Evolutionary conservation across 805 yeast genomes (phyloP), one percentile per base, ranked within the genome.

Genomic region (Yamadazyma philogaea): DNA sequence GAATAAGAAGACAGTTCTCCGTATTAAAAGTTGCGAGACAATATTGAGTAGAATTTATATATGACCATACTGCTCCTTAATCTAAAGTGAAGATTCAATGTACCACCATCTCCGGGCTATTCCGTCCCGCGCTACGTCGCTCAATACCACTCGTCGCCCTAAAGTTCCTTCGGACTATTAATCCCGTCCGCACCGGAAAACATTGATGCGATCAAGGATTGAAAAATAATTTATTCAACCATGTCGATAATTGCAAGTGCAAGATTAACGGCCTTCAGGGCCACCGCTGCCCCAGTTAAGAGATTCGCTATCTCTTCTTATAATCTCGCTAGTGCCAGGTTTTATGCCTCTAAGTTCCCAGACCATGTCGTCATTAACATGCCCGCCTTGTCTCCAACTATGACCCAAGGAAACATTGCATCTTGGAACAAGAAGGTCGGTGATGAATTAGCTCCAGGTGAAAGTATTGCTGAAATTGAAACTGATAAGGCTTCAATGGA

Each of bases 371-470:
- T 93, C 59, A 88, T 93, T 56, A 84, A 83, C 63, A 93, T 93
- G 99, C 99, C 99, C 37, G 99, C 99, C 7, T 74, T 93, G 57
- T 91, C 98, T n/a, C 99, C 99, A 52, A 93, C 99, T 42, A 93
- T 93, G 99, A 86, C 96, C 48, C 91, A 87, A 61, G 99, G 99
- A 63, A 84, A 81, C 65, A 73, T 93, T 51, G 91, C 91, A 30
- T 74, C 79, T 46, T 93, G 99, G 99, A 77, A 81, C 62, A 93
- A 90, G 74, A 67, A 78, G 34, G 87, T 82, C 30, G 99, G 99
- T 59, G 99, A 93, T 63, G 69, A 79, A 64, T 79, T 93, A 52
- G 58, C 77, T 22, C 93, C 97, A 16, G 99, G 99, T 67, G 97
- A 90, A 61, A 82, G 93, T 36, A 79, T 91, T 54, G 97, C 96